Evolutionary conservation across 2,329 filamentous ascomycete genomes (phyloP).

Genomic region (Aspergillus tanneri): DNA sequence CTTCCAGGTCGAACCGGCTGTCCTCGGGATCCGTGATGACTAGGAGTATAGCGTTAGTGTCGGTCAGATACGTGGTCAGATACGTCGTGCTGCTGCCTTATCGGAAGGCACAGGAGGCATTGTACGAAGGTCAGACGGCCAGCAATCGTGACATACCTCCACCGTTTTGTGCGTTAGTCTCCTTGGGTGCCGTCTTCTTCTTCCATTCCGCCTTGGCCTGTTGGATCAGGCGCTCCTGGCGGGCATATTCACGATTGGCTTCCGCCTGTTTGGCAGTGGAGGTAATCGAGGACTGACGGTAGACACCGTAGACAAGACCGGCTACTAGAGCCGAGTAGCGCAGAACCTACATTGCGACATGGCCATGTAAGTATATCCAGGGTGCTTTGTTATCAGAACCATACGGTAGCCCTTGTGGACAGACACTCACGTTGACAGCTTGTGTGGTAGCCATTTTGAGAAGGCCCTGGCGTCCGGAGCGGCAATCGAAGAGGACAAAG

Average conservation of each 20-base stretch:
- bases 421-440: constrained; percentile 62
- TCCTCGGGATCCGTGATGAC: constrained; percentile 75
- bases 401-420: constrained; percentile 18
- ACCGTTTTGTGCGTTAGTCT: constrained; percentile 36
- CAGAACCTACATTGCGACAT: constrained; percentile 67
- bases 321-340: constrained; percentile 92
- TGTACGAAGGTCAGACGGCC: background rate
- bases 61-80: constrained; percentile 4
- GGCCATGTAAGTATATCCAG: constrained; percentile 16
- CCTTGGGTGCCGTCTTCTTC: constrained; percentile 66
- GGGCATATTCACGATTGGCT: constrained; percentile 78
- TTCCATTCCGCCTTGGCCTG: constrained; percentile 89
- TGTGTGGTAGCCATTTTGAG: constrained; percentile 62
- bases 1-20: constrained; percentile 91
- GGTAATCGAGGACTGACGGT: constrained; percentile 81
- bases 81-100: constrained; percentile 16
- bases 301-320: constrained; percentile 93
- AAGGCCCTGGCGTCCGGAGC: constrained; percentile 46
- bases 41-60: constrained; percentile 38
- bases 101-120: constrained; percentile 6
- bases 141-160: constrained; percentile 34
- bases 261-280: constrained; percentile 68
- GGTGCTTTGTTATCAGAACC: constrained; percentile 20
- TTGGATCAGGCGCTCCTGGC: constrained; percentile 87
- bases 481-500: constrained; percentile 40